phyloP scores from a whole-genome alignment of 2,329 filamentous ascomycete genomes.

The Sphaerostilbella broomeana region DNA sequence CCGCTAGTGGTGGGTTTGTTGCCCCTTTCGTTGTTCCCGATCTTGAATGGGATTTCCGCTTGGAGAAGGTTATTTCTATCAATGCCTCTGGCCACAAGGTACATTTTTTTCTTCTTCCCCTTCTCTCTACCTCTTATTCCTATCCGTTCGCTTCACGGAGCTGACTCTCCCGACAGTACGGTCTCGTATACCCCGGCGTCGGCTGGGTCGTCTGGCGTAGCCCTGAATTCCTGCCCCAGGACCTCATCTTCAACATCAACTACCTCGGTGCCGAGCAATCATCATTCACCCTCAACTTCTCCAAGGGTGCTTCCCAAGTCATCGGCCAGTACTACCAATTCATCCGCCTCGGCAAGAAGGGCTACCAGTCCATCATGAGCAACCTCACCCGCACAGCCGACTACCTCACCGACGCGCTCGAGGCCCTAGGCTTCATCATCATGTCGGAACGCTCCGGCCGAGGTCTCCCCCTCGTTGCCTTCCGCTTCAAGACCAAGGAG shows the following conservation, averaged over 20 bases:
- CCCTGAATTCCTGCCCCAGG: conserved; percentile 75
- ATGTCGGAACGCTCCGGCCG: conserved; percentile 73
- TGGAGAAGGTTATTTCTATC: conserved; percentile 84
- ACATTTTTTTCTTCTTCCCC: conserved; percentile 28
- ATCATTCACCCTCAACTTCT: conserved; percentile 96
- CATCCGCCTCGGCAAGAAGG: conserved; percentile 86
- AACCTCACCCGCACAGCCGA: conserved; percentile 88
- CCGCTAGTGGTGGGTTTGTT: conserved; percentile 86
- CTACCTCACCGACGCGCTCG: conserved; percentile 69
- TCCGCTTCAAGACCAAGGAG: conserved; percentile 60
- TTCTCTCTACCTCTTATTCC: neutral
- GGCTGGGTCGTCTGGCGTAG: conserved; percentile 90
- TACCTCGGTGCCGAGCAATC: conserved; percentile 94
- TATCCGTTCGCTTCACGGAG: neutral
- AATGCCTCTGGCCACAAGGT: conserved; percentile 90
- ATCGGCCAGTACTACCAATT: conserved; percentile 98
- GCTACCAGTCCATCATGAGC: conserved; percentile 88
- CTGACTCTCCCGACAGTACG: conserved; percentile 35
- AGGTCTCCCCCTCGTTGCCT: conserved; percentile 85
- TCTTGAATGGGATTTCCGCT: conserved; percentile 85
- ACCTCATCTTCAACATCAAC: conserved; percentile 98
- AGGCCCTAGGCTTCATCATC: conserved; percentile 74
- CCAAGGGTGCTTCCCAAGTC: conserved; percentile 87
- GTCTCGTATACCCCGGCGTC: conserved; percentile 77
- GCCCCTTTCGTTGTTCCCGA: conserved; percentile 82